Percentiles rank a stretch among this genome's conserved stretches.
These are phyloP conservation scores for Apiotrichum laibachii DNA, from an alignment of 1,284 basidiomycete genomes.

Conservation along the genomic window DNA sequence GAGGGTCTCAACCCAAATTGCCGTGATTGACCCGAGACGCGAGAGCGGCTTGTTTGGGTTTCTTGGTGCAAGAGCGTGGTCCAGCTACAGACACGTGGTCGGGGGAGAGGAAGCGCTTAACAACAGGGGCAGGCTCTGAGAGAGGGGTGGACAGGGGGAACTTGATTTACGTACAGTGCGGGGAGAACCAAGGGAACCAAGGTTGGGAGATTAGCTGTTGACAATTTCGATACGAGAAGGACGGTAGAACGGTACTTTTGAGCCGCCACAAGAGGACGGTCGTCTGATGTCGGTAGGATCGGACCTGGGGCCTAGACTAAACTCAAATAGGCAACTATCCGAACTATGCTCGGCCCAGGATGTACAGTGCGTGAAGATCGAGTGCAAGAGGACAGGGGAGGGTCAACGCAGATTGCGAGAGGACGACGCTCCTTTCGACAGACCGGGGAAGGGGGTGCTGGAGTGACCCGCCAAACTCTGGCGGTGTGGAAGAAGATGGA, in stretches of 20 bases:
- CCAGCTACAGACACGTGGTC: neutral
- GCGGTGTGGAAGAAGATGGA: too few species aligned
- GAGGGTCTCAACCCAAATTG: too few species aligned
- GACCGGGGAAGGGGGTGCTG: neutral
- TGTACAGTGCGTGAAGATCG: neutral
- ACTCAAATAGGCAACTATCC: slow-evolving; percentile 4
- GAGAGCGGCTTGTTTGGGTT: slow-evolving; percentile 1
- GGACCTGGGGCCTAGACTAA: slow-evolving; percentile 7
- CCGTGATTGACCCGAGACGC: slow-evolving; percentile 1
- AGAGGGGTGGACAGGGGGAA: neutral
- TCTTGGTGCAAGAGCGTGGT: too few species aligned
- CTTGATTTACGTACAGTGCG: neutral
- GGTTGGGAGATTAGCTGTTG: neutral
- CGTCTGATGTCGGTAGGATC: neutral
- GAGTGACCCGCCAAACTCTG: neutral
- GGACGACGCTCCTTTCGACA: neutral
- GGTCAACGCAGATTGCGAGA: neutral
- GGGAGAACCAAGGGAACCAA: neutral
- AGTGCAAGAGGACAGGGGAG: neutral
- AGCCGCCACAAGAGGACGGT: neutral
- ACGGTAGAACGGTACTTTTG: neutral
- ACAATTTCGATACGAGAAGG: neutral
- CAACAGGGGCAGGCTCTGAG: neutral
- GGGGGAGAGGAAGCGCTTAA: neutral
- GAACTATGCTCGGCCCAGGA: neutral